These are phyloP conservation scores for Monosporascus sp. DNA, from an alignment of 2,329 filamentous ascomycete genomes.

Conservation along the genomic window DNA sequence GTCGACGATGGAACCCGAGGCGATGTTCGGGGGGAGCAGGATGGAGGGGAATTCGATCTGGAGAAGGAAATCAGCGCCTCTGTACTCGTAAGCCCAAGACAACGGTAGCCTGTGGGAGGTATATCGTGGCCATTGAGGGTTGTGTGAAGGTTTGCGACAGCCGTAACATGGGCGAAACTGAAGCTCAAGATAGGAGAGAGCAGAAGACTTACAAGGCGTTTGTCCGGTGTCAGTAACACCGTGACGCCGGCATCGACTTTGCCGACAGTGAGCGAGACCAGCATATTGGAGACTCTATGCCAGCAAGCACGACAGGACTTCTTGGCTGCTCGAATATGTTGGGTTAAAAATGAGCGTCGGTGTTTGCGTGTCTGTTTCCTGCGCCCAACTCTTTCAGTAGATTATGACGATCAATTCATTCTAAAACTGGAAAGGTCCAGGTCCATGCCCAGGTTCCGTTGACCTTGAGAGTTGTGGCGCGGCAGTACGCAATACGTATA, in stretches of 20 bases:
- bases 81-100: background rate
- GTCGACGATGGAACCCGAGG: conserved; percentile 94
- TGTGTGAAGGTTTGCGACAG: conserved; percentile 15
- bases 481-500: no score
- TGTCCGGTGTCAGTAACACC: conserved; percentile 92
- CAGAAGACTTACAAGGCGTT: conserved; percentile 69
- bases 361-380: no score
- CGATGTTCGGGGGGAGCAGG: conserved; percentile 89
- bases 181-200: conserved; percentile 1
- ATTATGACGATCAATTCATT: no score
- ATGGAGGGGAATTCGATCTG: conserved; percentile 99
- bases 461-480: no score
- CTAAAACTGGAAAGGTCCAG: no score
- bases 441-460: no score
- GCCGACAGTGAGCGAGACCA: conserved; percentile 95
- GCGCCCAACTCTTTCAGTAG: no score
- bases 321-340: background rate
- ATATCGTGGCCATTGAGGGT: background rate
- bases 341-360: no score
- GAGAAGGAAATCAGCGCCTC: conserved; percentile 17
- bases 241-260: conserved; percentile 99
- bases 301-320: background rate
- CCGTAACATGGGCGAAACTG: background rate
- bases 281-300: conserved; percentile 52
- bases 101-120: background rate